phyloP scores from a whole-genome alignment of 78 protist species.

The Dictyostelium brefeldianum region DNA sequence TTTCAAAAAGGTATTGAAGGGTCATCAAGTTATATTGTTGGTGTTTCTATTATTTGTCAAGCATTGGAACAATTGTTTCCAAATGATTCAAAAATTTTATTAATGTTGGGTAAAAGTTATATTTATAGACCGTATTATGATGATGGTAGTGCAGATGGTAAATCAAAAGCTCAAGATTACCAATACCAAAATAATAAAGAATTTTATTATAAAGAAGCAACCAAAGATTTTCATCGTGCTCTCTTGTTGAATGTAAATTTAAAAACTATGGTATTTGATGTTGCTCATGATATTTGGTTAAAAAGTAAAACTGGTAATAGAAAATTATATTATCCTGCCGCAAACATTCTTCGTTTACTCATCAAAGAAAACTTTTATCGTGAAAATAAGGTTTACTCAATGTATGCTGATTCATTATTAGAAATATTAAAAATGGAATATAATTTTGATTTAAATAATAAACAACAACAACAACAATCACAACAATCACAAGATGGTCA shows the following conservation, averaged over 20 bases:
- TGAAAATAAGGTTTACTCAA: conserved; percentile 49
- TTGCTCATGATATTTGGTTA: conserved; percentile 69
- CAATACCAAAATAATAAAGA: conserved; percentile 1
- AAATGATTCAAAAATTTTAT: conserved; percentile 3
- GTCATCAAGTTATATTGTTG: conserved; percentile 23
- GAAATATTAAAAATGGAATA: conserved; percentile 41
- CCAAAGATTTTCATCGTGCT: conserved; percentile 36
- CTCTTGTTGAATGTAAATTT: background rate
- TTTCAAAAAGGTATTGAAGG: conserved; percentile 58
- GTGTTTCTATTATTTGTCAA: conserved; percentile 36
- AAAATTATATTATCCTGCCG: conserved; percentile 41
- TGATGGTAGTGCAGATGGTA: conserved; percentile 13
- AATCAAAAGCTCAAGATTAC: background rate
- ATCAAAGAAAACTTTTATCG: background rate
- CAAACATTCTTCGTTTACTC: conserved; percentile 27
- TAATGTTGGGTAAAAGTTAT: conserved; percentile 33
- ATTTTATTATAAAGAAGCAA: conserved; percentile 25
- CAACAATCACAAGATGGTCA: background rate
- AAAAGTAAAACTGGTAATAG: conserved; percentile 50
- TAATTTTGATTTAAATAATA: background rate
- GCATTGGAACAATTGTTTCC: conserved; percentile 1
- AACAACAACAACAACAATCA: background rate
- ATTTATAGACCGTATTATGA: conserved; percentile 55
- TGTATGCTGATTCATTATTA: conserved; percentile 56
- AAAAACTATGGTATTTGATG: conserved; percentile 3